Percentiles rank a stretch among this genome's conserved stretches.
Evolutionary conservation across 2,329 filamentous ascomycete species (phyloP).

Genomic region (Sporothrix globosa): DNA sequence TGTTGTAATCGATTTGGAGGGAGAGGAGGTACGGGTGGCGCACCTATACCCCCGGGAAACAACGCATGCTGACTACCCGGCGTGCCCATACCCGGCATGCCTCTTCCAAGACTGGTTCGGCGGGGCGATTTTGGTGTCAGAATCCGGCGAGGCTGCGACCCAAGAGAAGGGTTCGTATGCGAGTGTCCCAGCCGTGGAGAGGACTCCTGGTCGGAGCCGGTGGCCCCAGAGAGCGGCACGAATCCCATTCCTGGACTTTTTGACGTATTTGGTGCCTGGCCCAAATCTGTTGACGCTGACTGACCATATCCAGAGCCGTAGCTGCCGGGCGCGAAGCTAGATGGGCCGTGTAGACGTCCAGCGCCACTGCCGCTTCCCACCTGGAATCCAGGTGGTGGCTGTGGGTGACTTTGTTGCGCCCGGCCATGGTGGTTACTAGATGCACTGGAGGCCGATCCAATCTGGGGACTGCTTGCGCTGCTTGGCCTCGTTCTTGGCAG

Average conservation of each 20-base stretch:
- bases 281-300: slow-evolving; percentile 34
- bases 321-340: not conserved
- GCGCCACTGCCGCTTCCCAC: not conserved
- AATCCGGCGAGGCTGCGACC: slow-evolving; percentile 47
- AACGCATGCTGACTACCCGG: slow-evolving; percentile 5
- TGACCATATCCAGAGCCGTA: slow-evolving; percentile 16
- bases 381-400: not conserved
- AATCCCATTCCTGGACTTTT: slow-evolving; percentile 19
- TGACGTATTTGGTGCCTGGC: slow-evolving; percentile 5
- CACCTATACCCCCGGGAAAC: not conserved
- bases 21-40: slow-evolving; percentile 33
- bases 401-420: not conserved
- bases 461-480: slow-evolving; percentile 27
- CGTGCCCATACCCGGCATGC: not conserved
- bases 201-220: slow-evolving; percentile 41
- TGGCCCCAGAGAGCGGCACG: not conserved
- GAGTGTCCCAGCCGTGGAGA: slow-evolving; percentile 40
- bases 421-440: slow-evolving; percentile 3
- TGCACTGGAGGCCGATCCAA: slow-evolving; percentile 4
- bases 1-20: slow-evolving; percentile 23
- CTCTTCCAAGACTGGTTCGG: slow-evolving; percentile 52
- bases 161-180: slow-evolving; percentile 40
- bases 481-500: slow-evolving; percentile 34
- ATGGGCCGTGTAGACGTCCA: not conserved
- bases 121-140: slow-evolving; percentile 63